Conservation (phyloP, 2,329 filamentous ascomycete genomes). For the Paramyrothecium sp. region DNA sequence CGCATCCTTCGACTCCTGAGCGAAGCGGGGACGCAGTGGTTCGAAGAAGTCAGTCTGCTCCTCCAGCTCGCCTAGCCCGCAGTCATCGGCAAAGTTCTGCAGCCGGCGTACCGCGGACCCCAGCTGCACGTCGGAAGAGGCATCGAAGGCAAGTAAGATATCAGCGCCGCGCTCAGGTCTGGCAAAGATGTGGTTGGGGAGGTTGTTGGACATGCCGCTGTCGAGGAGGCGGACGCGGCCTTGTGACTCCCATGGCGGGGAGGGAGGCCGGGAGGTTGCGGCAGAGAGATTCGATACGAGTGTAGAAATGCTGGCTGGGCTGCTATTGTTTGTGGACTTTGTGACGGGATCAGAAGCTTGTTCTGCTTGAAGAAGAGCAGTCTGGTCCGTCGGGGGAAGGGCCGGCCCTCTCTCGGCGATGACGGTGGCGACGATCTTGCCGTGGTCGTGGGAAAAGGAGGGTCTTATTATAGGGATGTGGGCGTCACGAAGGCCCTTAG, state of each 20-base stretch:
- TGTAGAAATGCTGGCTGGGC: background rate
- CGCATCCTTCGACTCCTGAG: rapidly evolving
- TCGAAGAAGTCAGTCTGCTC: slow-evolving; percentile 5
- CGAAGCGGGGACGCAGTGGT: rapidly evolving
- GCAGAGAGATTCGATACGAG: background rate
- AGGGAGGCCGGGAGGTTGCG: background rate
- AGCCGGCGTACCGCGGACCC: slow-evolving; percentile 14
- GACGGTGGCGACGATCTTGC: background rate
- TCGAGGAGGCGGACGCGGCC: slow-evolving; percentile 16
- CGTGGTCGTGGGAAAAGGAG: background rate
- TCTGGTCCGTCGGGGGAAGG: background rate
- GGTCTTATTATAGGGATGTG: background rate
- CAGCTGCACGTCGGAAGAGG: slow-evolving; percentile 14
- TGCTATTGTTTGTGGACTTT: background rate
- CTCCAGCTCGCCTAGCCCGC: slow-evolving; percentile 6
- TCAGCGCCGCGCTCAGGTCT: slow-evolving; percentile 13
- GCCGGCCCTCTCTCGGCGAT: background rate
- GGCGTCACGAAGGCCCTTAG: background rate
- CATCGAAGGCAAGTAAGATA: slow-evolving; percentile 15
- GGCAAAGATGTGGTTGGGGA: slow-evolving; percentile 15
- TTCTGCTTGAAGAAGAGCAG: background rate
- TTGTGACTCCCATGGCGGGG: slow-evolving; percentile 17
- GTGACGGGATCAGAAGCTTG: background rate
- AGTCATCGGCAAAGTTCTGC: slow-evolving; percentile 17
- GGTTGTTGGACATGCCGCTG: slow-evolving; percentile 19